Conservation (phyloP, 2,329 filamentous ascomycete species). For the Sclerotinia nivalis region DNA sequence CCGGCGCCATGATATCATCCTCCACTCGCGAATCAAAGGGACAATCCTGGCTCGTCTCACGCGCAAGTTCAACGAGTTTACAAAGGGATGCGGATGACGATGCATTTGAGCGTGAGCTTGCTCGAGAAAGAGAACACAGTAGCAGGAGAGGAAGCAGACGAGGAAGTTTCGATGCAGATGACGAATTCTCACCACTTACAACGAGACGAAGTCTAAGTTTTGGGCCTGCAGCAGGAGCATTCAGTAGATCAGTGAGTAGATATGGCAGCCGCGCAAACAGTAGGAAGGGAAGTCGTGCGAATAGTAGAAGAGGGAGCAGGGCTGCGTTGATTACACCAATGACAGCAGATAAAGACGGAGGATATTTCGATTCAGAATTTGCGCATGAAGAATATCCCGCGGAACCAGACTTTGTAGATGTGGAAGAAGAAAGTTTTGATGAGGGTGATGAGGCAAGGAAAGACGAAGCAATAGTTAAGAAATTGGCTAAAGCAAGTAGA, state of each 20-base stretch:
- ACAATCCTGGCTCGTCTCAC: slow-evolving; percentile 66
- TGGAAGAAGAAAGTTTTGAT: slow-evolving; percentile 60
- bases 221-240: slow-evolving; percentile 43
- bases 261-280: slow-evolving; percentile 47
- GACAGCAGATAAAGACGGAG: slow-evolving; percentile 46
- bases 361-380: slow-evolving; percentile 46
- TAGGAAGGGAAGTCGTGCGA: slow-evolving; percentile 34
- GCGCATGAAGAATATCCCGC: slow-evolving; percentile 44
- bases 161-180: slow-evolving; percentile 42
- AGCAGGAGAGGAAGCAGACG: slow-evolving; percentile 43
- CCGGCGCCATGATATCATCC: slow-evolving; percentile 61
- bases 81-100: slow-evolving; percentile 55
- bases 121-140: slow-evolving; percentile 51
- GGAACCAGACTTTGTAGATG: slow-evolving; percentile 63
- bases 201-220: slow-evolving; percentile 39
- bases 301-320: slow-evolving; percentile 24
- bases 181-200: slow-evolving; percentile 42
- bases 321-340: slow-evolving; percentile 45
- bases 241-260: slow-evolving; percentile 52
- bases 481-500: slow-evolving; percentile 56
- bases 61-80: slow-evolving; percentile 64
- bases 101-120: slow-evolving; percentile 53
- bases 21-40: slow-evolving; percentile 68
- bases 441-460: slow-evolving; percentile 53
- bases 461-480: slow-evolving; percentile 60